A percentile compares a stretch with the other conserved stretches of the same genome.
phyloP scores from a whole-genome alignment of 371 early-diverging fungal species.

The Mortierella polycephala region DNA sequence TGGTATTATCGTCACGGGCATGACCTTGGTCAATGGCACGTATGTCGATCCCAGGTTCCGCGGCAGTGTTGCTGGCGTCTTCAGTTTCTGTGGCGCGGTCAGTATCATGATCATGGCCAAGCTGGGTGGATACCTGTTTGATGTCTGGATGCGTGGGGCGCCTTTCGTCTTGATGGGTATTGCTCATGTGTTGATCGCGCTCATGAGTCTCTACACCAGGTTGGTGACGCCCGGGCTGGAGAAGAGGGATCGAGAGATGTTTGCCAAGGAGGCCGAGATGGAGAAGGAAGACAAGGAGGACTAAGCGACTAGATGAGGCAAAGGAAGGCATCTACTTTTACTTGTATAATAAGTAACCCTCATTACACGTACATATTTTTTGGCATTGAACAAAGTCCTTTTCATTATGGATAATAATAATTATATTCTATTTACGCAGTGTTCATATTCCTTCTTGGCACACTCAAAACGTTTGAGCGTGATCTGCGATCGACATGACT shows the following conservation, averaged over 20 bases:
- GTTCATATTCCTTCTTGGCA: background rate
- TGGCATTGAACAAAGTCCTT: background rate
- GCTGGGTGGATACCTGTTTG: slow-evolving; percentile 59
- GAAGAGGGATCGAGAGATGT: slow-evolving; percentile 9
- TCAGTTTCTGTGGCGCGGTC: slow-evolving; percentile 74
- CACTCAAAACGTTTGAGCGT: background rate
- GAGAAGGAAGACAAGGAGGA: too few species aligned
- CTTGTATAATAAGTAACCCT: background rate
- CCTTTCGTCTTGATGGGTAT: slow-evolving; percentile 59
- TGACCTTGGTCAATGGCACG: slow-evolving; percentile 70
- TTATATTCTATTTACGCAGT: background rate
- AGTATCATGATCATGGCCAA: slow-evolving; percentile 64
- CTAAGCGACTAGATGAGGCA: too few species aligned
- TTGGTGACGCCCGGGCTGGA: slow-evolving; percentile 34
- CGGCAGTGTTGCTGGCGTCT: slow-evolving; percentile 78
- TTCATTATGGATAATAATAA: background rate
- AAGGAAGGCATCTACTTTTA: too few species aligned
- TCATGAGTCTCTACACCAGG: slow-evolving; percentile 42
- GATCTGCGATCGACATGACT: background rate
- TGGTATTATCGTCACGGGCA: slow-evolving; percentile 79
- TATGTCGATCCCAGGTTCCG: slow-evolving; percentile 62
- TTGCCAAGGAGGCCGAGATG: too few species aligned
- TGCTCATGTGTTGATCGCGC: slow-evolving; percentile 41
- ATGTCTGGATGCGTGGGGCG: slow-evolving; percentile 57
- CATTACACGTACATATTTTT: background rate